phyloP scores from a whole-genome alignment of 2,329 filamentous ascomycete species.

The Colletotrichum orchidophilum region DNA sequence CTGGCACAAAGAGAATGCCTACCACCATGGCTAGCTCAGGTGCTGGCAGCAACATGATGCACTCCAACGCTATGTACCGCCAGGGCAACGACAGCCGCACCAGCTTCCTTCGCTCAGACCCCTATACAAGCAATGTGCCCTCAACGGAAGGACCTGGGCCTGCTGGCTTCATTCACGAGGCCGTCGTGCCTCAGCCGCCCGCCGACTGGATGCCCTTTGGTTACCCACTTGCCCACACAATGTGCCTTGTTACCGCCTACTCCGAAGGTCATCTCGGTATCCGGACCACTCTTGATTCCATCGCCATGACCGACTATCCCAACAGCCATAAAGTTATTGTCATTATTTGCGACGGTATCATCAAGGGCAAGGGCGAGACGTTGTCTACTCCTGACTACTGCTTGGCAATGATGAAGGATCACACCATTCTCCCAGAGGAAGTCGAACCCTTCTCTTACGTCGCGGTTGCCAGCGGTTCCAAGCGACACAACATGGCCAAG shows the following conservation, averaged over 20 bases:
- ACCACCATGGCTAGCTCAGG: constrained; percentile 96
- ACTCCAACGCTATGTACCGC: constrained; percentile 77
- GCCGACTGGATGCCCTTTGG: constrained; percentile 98
- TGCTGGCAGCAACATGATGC: constrained; percentile 76
- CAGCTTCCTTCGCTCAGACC: constrained; percentile 72
- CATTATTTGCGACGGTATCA: constrained; percentile 95
- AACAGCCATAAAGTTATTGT: constrained; percentile 99
- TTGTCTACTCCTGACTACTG: constrained; percentile 90
- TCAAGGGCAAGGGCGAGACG: constrained; percentile 92
- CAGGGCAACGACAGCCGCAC: constrained; percentile 69
- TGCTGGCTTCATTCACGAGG: constrained; percentile 94
- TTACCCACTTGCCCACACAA: constrained; percentile 90
- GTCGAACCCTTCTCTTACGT: constrained; percentile 95
- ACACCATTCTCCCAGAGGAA: constrained; percentile 80
- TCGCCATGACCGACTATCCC: constrained; percentile 97
- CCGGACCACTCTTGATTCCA: constrained; percentile 92
- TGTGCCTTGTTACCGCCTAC: constrained; percentile 96
- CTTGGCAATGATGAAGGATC: constrained; percentile 94
- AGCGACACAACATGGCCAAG: constrained; percentile 99
- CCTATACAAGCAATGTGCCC: constrained; percentile 62
- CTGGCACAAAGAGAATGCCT: constrained; percentile 65
- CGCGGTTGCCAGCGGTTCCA: constrained; percentile 92
- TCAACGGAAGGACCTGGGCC: constrained; percentile 79
- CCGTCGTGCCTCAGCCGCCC: constrained; percentile 94
- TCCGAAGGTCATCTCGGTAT: constrained; percentile 95